Evolutionary conservation across 352 stramenopile species (phyloP).

Genomic region (Aphanomyces invadans): DNA sequence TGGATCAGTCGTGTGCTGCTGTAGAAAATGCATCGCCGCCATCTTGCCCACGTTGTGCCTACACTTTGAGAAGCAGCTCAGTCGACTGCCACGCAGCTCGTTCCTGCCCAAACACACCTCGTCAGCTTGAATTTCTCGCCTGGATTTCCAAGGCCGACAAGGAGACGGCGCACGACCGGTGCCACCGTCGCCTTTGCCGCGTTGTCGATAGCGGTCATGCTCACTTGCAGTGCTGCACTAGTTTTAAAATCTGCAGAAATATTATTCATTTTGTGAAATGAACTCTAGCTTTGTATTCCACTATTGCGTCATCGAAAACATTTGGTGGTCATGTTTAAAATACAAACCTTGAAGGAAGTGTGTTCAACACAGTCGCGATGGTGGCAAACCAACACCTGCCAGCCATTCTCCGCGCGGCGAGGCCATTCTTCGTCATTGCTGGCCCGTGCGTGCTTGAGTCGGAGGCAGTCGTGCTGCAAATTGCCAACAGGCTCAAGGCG

Average conservation of each 20-base stretch:
- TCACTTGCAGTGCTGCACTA: background rate
- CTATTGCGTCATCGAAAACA: background rate
- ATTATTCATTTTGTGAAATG: background rate
- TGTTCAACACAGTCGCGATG: no score
- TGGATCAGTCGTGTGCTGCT: slow-evolving; percentile 37
- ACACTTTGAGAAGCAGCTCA: no score
- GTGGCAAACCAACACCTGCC: no score
- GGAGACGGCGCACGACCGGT: slow-evolving; percentile 28
- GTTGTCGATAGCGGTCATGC: background rate
- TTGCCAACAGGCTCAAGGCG: slow-evolving; percentile 46
- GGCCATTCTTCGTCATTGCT: slow-evolving; percentile 80
- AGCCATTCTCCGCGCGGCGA: slow-evolving; percentile 43
- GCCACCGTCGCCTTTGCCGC: background rate
- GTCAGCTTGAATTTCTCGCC: slow-evolving; percentile 76
- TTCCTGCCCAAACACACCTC: slow-evolving; percentile 31
- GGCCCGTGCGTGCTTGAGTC: slow-evolving; percentile 78
- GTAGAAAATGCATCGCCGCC: slow-evolving; percentile 55
- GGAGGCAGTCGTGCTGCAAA: slow-evolving; percentile 51
- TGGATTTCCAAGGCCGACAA: slow-evolving; percentile 80
- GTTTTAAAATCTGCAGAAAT: background rate
- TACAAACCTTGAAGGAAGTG: no score
- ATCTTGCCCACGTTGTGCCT: slow-evolving; percentile 78
- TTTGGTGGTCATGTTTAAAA: background rate
- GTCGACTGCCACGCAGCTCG: no score
- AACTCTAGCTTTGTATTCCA: background rate